phyloP scores from a whole-genome alignment of 106 monocot genomes.

The Allium cepa region DNA sequence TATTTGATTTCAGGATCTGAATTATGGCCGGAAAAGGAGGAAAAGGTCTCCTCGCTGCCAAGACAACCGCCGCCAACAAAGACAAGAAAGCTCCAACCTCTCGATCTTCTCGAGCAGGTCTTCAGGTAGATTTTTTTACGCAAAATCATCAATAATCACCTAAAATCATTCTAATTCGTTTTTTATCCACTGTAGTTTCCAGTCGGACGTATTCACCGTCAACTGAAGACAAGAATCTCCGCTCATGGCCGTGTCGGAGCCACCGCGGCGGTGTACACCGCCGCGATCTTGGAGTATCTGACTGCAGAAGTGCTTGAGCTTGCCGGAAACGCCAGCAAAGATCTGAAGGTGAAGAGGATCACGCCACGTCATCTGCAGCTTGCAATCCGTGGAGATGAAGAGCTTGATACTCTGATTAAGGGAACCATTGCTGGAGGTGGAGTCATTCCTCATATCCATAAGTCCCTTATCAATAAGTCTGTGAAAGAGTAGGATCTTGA shows the following conservation, averaged over 20 bases:
- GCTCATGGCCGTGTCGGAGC: conserved; percentile 45
- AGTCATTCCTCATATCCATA: conserved; percentile 59
- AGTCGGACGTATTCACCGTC: conserved; percentile 46
- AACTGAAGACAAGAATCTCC: conserved; percentile 33
- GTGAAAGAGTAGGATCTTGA: conserved; percentile 26
- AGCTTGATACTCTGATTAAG: conserved; percentile 56
- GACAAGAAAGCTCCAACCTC: conserved; percentile 54
- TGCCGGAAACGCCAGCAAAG: conserved; percentile 53
- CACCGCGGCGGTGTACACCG: conserved; percentile 38
- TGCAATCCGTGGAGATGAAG: conserved; percentile 50
- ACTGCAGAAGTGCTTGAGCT: conserved; percentile 51
- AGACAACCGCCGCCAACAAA: conserved; percentile 38
- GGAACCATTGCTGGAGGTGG: conserved; percentile 52
- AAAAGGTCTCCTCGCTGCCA: conserved; percentile 46
- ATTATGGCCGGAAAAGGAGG: conserved; percentile 58
- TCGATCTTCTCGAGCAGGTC: conserved; percentile 54
- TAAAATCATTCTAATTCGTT: not conserved
- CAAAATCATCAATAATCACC: not conserved
- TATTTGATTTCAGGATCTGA: not conserved
- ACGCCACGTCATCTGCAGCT: conserved; percentile 53
- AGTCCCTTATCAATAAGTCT: conserved; percentile 56
- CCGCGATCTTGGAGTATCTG: conserved; percentile 50
- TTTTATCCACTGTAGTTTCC: conserved; percentile 19
- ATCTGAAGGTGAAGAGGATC: conserved; percentile 53
- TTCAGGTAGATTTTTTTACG: conserved; percentile 23